Evolutionary conservation across 805 yeast genomes (phyloP).

Genomic region (Ogataea pignaliae): DNA sequence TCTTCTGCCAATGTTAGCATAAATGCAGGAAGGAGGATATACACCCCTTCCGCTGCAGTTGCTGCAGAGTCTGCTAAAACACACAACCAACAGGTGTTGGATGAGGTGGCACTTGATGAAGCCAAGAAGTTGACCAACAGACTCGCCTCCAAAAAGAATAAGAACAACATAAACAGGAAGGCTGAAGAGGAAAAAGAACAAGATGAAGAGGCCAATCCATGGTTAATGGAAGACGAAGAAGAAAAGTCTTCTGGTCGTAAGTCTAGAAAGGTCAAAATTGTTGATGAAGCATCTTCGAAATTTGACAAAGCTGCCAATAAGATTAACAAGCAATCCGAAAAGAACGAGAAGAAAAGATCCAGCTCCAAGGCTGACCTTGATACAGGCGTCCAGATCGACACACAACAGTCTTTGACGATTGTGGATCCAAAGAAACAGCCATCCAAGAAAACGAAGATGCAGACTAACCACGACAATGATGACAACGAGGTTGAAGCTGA

Average conservation of each 20-base stretch:
- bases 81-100: constrained; percentile 31
- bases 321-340: constrained; percentile 31
- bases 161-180: constrained; percentile 5
- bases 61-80: constrained; percentile 34
- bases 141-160: constrained; percentile 20
- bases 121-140: constrained; percentile 41
- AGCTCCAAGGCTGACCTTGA: constrained; percentile 31
- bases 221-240: constrained; percentile 34
- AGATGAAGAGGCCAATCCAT: constrained; percentile 41
- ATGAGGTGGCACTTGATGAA: constrained; percentile 50
- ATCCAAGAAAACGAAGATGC: background rate
- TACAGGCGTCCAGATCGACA: constrained; percentile 39
- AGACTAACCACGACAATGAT: constrained; percentile 16
- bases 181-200: constrained; percentile 8
- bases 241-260: constrained; percentile 24
- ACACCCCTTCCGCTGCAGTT: constrained; percentile 58
- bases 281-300: constrained; percentile 48
- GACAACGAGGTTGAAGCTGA: constrained; percentile 38
- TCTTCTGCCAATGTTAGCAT: constrained; percentile 44
- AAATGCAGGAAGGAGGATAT: constrained; percentile 78
- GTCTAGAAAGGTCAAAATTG: constrained; percentile 42
- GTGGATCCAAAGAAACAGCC: constrained; percentile 36
- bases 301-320: constrained; percentile 44
- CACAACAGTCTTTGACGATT: constrained; percentile 50
- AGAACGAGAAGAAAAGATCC: constrained; percentile 29